Conservation (phyloP, 164 flowering plant genomes). For the Vitis rotundifolia region DNA sequence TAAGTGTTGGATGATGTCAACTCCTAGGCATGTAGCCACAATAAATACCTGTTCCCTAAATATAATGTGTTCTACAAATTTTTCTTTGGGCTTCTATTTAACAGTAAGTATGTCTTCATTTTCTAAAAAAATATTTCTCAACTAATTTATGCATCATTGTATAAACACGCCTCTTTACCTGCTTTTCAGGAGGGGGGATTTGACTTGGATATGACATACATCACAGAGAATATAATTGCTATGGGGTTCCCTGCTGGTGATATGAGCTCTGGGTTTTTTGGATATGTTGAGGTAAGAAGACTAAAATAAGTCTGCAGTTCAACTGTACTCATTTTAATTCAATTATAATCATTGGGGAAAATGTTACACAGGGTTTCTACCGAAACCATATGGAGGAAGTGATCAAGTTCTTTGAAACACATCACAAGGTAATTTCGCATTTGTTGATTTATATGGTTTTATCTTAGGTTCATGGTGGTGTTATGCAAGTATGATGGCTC, state of each 20-base stretch:
- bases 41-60: too few relatives aligned
- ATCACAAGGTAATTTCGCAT: conserved; percentile 70
- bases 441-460: background rate
- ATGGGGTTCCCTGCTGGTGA: conserved; percentile 99
- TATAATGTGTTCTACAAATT: too few relatives aligned
- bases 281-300: conserved; percentile 82
- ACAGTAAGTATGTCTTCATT: background rate
- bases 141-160: background rate
- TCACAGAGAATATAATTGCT: conserved; percentile 96
- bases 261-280: conserved; percentile 96
- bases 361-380: conserved; percentile 79
- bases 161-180: background rate
- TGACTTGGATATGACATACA: conserved; percentile 98
- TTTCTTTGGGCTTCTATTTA: too few relatives aligned
- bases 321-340: background rate
- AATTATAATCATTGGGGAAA: background rate
- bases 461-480: background rate
- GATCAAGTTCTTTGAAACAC: conserved; percentile 90
- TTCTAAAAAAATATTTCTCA: background rate
- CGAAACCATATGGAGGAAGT: conserved; percentile 99
- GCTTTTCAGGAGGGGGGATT: conserved; percentile 88
- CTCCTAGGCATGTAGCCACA: too few relatives aligned
- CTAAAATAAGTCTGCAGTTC: background rate
- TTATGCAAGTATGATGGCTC: background rate
- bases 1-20: too few relatives aligned